Evolutionary conservation across 1,284 basidiomycete genomes (phyloP).

Genomic region (Psilocybe mexicana): DNA sequence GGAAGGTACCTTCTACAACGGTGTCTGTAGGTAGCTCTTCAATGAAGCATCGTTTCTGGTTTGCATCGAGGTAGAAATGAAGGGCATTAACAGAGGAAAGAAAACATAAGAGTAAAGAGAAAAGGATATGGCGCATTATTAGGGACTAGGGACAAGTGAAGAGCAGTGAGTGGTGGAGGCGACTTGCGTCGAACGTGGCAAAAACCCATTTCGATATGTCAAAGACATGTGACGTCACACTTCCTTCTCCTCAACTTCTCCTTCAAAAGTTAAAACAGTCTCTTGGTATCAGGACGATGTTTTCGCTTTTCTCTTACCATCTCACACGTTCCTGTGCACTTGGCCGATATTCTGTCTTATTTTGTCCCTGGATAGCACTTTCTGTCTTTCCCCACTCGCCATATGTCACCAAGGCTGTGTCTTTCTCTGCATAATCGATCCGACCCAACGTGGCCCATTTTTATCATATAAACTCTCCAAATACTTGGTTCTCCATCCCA

Average conservation of each 20-base stretch:
- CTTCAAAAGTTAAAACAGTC: background rate
- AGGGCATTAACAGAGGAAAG: conserved; percentile 58
- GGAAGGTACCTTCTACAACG: conserved; percentile 82
- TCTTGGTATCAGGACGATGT: too few species aligned
- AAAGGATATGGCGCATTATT: conserved; percentile 35
- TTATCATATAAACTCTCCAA: background rate
- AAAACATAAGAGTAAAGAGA: conserved; percentile 43
- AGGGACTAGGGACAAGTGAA: conserved; percentile 7
- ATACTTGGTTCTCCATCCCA: background rate
- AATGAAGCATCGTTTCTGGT: conserved; percentile 92
- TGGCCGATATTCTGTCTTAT: background rate
- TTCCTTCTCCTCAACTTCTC: background rate
- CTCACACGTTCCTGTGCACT: background rate
- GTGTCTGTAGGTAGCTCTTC: conserved; percentile 98
- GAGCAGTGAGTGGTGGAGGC: background rate
- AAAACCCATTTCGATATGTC: conserved; percentile 7
- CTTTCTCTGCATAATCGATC: background rate
- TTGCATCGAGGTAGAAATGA: conserved; percentile 92
- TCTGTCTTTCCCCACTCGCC: background rate
- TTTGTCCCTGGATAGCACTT: background rate
- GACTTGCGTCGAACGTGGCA: conserved; percentile 16
- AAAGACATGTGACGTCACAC: conserved; percentile 15
- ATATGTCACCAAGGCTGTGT: conserved; percentile 3
- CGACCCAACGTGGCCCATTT: background rate
- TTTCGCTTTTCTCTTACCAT: background rate